phyloP scores from a whole-genome alignment of 2,329 filamentous ascomycete genomes.

The Fusarium graminum region DNA sequence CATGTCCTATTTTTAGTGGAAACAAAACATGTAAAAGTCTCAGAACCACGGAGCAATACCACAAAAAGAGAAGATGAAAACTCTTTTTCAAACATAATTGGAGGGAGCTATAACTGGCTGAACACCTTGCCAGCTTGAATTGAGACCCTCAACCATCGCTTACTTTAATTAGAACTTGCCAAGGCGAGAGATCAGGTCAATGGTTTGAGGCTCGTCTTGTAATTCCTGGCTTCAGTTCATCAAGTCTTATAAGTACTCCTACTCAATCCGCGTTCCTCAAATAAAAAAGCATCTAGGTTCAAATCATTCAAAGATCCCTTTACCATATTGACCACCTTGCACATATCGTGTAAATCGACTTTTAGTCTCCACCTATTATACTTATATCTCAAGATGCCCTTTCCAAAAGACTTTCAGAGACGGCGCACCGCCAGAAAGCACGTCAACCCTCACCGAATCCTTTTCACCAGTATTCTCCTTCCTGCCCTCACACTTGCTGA shows the following conservation, averaged over 20 bases:
- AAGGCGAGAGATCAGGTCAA: not conserved
- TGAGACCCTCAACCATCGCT: not conserved
- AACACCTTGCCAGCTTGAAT: not conserved
- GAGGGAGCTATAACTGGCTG: not conserved
- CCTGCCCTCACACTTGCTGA: not conserved
- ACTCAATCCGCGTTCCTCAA: not conserved
- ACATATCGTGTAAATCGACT: not conserved
- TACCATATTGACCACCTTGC: not conserved
- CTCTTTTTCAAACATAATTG: no score
- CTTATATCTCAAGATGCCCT: not conserved
- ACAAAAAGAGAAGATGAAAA: no score
- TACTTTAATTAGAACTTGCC: not conserved
- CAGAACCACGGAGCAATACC: no score
- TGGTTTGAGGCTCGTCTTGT: conserved; percentile 7
- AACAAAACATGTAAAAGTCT: no score
- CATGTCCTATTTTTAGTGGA: no score
- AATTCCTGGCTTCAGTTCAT: conserved; percentile 14
- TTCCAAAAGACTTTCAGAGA: not conserved
- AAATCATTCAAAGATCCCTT: not conserved
- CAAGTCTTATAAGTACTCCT: conserved; percentile 2
- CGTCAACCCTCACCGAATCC: conserved; percentile 7
- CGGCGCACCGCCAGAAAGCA: not conserved
- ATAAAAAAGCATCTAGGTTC: not conserved
- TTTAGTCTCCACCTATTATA: not conserved
- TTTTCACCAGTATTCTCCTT: not conserved